phyloP scores from a whole-genome alignment of 805 yeast species.

The Cyberlindnera xishuangbannaensis region DNA sequence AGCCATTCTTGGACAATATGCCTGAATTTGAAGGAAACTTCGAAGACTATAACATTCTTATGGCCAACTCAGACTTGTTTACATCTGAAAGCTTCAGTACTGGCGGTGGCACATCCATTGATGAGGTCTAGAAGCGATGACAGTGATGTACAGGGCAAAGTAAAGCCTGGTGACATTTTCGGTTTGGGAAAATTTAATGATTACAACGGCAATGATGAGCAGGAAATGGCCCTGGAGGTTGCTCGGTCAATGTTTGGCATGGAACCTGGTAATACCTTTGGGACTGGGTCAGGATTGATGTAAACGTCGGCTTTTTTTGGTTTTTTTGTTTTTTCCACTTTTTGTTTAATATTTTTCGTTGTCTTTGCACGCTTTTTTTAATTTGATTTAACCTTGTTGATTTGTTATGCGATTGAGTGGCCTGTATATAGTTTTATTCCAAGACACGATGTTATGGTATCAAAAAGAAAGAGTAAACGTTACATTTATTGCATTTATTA shows the following conservation, averaged over 20 bases:
- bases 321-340: too few relatives aligned
- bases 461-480: not conserved
- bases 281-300: too few relatives aligned
- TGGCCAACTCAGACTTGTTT: not conserved
- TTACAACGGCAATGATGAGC: too few relatives aligned
- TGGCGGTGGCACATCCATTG: constrained; percentile 8
- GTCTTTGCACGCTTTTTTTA: too few relatives aligned
- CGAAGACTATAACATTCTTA: constrained; percentile 1
- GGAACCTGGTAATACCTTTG: not conserved
- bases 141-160: too few relatives aligned
- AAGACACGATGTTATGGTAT: not conserved
- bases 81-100: constrained; percentile 7
- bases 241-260: constrained; percentile 26
- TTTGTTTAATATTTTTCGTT: too few relatives aligned
- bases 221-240: constrained; percentile 23
- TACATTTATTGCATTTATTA: not conserved
- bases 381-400: too few relatives aligned
- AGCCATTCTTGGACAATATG: constrained; percentile 20
- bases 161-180: not conserved
- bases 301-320: too few relatives aligned
- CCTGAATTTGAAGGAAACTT: not conserved
- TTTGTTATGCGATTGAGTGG: too few relatives aligned
- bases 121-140: too few relatives aligned
- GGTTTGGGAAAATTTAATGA: too few relatives aligned
- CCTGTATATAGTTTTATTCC: not conserved